Evolutionary conservation across 306 rosid species (phyloP).

Genomic region (Leucaena leucocephala): DNA sequence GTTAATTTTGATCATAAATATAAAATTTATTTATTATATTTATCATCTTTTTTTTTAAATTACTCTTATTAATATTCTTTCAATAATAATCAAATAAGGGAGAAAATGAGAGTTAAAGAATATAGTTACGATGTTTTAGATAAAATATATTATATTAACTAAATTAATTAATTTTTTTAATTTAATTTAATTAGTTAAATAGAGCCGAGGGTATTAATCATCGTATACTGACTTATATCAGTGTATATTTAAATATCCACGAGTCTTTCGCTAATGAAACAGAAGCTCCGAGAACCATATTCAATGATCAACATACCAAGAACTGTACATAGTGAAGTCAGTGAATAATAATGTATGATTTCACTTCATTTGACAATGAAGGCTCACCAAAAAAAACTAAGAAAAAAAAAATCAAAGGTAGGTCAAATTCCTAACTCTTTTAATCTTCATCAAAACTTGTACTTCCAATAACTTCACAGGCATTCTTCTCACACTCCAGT

Average conservation of each 20-base stretch:
- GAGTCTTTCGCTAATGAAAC: not conserved
- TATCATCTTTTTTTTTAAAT: too few species aligned
- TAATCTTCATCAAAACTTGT: conserved; percentile 46
- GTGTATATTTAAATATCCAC: not conserved
- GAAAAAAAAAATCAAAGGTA: too few species aligned
- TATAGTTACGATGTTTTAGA: too few species aligned
- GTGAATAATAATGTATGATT: not conserved
- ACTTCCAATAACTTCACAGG: conserved; percentile 68
- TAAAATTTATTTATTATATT: too few species aligned
- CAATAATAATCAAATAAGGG: too few species aligned
- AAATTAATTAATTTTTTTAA: too few species aligned
- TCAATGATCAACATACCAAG: not conserved
- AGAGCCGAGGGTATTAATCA: not conserved
- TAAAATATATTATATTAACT: too few species aligned
- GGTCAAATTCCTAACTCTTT: not conserved
- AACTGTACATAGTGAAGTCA: not conserved
- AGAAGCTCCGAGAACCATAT: not conserved
- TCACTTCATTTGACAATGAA: not conserved
- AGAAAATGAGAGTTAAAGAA: too few species aligned
- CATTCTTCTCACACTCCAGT: conserved; percentile 77
- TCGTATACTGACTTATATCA: not conserved
- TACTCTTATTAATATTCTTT: too few species aligned
- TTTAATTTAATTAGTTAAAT: too few species aligned
- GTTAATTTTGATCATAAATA: too few species aligned
- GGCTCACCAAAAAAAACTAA: not conserved